phyloP scores from a whole-genome alignment of 768 basidiomycete genomes.

The Hygrophorus pudorinus region DNA sequence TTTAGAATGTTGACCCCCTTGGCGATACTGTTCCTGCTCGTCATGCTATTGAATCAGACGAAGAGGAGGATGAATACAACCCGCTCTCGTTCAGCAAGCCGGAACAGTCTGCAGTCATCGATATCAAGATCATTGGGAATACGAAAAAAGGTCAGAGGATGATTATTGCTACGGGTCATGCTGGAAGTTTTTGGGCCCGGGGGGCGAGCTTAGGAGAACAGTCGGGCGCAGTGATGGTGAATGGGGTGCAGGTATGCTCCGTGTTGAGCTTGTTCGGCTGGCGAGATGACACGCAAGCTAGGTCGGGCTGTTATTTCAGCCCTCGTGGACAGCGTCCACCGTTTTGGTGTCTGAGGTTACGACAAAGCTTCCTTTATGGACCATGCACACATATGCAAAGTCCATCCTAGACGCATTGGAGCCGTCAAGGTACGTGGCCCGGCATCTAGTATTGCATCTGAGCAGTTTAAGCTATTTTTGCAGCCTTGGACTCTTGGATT shows the following conservation, averaged over 20 bases:
- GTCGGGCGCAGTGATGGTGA: slow-evolving; percentile 33
- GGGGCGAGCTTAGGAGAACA: slow-evolving; percentile 46
- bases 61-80: slow-evolving; percentile 54
- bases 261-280: neutral
- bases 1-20: slow-evolving; percentile 44
- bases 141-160: slow-evolving; percentile 20
- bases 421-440: slow-evolving; percentile 37
- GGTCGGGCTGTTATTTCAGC: slow-evolving; percentile 43
- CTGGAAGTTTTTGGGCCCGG: slow-evolving; percentile 39
- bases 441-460: neutral
- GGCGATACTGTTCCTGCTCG: slow-evolving; percentile 48
- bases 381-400: slow-evolving; percentile 39
- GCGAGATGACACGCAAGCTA: slow-evolving; percentile 12
- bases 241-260: slow-evolving; percentile 28
- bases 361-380: slow-evolving; percentile 36
- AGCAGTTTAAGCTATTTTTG: neutral
- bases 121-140: slow-evolving; percentile 31
- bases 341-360: slow-evolving; percentile 46
- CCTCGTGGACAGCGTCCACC: slow-evolving; percentile 34
- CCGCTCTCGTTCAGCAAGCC: slow-evolving; percentile 20
- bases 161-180: slow-evolving; percentile 36
- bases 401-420: slow-evolving; percentile 30
- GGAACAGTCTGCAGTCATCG: slow-evolving; percentile 13
- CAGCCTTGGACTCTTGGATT: slow-evolving; percentile 43
- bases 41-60: slow-evolving; percentile 56